Conservation (phyloP, 2,329 filamentous ascomycete genomes). For the Cladophialophora psammophila region DNA sequence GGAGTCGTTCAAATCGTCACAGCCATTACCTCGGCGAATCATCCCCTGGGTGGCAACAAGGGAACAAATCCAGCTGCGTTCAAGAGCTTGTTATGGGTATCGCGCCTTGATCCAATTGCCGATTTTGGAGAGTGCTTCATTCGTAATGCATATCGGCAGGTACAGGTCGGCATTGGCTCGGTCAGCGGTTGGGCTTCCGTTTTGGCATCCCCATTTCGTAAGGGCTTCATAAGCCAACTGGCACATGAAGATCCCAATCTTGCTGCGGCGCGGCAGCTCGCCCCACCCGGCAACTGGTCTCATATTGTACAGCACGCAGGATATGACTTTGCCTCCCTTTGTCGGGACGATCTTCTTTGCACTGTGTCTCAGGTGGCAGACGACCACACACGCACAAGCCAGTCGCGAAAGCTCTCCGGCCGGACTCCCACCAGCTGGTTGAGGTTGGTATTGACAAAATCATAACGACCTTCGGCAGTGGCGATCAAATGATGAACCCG, state of each 20-base stretch:
- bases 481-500: slow-evolving; percentile 68
- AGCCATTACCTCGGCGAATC: not conserved
- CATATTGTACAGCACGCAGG: not conserved
- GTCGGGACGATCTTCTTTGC: not conserved
- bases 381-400: slow-evolving; percentile 61
- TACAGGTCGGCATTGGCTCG: not conserved
- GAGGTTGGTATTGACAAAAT: slow-evolving; percentile 67
- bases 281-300: not conserved
- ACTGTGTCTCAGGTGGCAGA: slow-evolving; percentile 9
- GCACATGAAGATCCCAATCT: not conserved
- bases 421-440: slow-evolving; percentile 61
- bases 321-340: not conserved
- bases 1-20: no score
- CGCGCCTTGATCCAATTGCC: not conserved
- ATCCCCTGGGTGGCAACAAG: not conserved
- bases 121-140: not conserved
- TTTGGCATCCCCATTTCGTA: not conserved
- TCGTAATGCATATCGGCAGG: not conserved
- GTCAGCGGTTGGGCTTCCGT: not conserved
- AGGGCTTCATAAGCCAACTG: not conserved
- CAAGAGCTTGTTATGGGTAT: not conserved
- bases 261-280: not conserved
- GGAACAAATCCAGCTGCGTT: not conserved
- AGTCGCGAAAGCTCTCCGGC: slow-evolving; percentile 62
- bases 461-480: slow-evolving; percentile 72